phyloP scores from a whole-genome alignment of 2,329 filamentous ascomycete genomes.

The Xylaria digitata region DNA sequence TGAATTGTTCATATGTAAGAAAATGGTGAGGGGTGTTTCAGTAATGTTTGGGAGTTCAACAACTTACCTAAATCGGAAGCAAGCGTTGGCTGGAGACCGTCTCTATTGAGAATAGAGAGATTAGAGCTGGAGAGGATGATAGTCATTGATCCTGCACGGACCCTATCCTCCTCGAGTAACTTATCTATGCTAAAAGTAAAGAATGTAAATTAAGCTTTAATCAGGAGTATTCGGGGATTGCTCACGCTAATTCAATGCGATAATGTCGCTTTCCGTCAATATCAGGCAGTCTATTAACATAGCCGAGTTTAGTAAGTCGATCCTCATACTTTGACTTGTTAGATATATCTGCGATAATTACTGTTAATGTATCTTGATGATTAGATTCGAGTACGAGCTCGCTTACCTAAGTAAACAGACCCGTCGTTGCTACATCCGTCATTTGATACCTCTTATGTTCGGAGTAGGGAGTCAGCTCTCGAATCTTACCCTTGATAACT shows the following conservation, averaged over 20 bases:
- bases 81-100: conserved; percentile 29
- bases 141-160: conserved; percentile 1
- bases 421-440: conserved; percentile 1
- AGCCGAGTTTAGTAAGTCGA: conserved; percentile 22
- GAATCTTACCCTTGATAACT: background rate
- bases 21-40: background rate
- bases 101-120: conserved; percentile 24
- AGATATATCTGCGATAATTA: background rate
- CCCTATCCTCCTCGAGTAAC: conserved; percentile 13
- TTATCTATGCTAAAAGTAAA: conserved; percentile 27
- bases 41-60: too few relatives aligned
- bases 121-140: conserved; percentile 16
- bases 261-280: conserved; percentile 33
- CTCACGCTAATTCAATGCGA: conserved; percentile 29
- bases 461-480: conserved; percentile 18
- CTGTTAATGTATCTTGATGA: background rate
- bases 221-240: too few relatives aligned
- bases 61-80: conserved; percentile 32
- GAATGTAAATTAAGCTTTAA: background rate
- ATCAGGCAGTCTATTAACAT: conserved; percentile 29
- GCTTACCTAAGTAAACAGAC: conserved; percentile 18
- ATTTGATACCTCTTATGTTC: conserved; percentile 7
- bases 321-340: conserved; percentile 26
- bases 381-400: background rate
- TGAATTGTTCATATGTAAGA: background rate